Base-by-base conservation (phyloP, 1,284 basidiomycete genomes). In the Ustilago shanxiensis region DNA sequence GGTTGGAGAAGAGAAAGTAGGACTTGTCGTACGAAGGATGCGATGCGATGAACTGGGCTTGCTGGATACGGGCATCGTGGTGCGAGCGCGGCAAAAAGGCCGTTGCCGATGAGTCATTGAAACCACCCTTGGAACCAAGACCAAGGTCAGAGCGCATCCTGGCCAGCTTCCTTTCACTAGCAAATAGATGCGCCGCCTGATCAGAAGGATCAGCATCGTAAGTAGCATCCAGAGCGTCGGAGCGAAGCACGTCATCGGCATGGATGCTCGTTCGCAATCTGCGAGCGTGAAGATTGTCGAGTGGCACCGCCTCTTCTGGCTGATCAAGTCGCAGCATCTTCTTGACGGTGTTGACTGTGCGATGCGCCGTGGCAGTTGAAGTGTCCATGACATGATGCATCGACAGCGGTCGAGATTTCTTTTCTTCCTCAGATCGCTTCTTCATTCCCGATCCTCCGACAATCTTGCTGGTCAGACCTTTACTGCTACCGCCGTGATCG, bases 11-110 rank as follows among this genome's bases (percentile, higher is more conserved):
- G 10, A 97, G 77, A 92, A 94, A 98, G 79, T 98, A 92, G 0
- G 93, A 91, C 82, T 92, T 92, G 87, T 98, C 96, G 82, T 93
- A 99, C 0, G 92, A 91, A 0, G 96, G 95, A 87, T 98, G 93
- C 51, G 92, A 90, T 2, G 90, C 90, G 77, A 98, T 97, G 84
- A 97, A 94, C 76, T 94, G 93, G 0, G 93, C 92, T 82, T 92
- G 93, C 82, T 91, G 90, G 14, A 93, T 93, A n/a, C 91, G 89
- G 10, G 90, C 90, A 85, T 97, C 93, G 64, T 91, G 89, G 44
- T 67, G 35, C 2, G 70, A 89, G 88, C 24, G 89, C 11, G 72
- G 70, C 52, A 66, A 50, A 54, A 85, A 82, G 10, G 73, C 66
- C 1, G 66, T 60, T n/a, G 79, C 33, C 29, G 79, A 73, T 18